Evolutionary conservation across 495 filamentous ascomycete genomes (phyloP).

Genomic region (Aspergillus saccharolyticus): DNA sequence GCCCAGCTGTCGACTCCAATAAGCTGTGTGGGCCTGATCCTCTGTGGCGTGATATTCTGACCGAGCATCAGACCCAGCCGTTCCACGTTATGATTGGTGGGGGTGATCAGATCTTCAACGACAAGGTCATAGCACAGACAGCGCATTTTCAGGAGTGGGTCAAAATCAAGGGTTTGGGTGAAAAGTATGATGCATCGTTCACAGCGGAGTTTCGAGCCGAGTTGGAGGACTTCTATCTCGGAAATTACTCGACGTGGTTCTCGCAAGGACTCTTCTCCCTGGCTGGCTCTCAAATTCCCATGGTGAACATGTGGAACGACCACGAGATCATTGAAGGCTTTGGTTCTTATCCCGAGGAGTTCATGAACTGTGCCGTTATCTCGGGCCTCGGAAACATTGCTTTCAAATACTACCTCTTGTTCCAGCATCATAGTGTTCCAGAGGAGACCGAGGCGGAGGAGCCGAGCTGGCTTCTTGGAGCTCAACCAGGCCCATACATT

Average conservation of each 20-base stretch:
- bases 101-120: conserved; percentile 96
- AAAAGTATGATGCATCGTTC: conserved; percentile 72
- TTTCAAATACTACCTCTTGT: conserved; percentile 97
- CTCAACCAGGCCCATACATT: conserved; percentile 83
- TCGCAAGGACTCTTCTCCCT: conserved; percentile 90
- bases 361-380: conserved; percentile 89
- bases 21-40: conserved; percentile 88
- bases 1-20: conserved; percentile 68
- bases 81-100: conserved; percentile 99
- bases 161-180: conserved; percentile 68
- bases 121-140: conserved; percentile 69
- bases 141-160: conserved; percentile 76
- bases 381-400: conserved; percentile 83
- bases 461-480: conserved; percentile 85
- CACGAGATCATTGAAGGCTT: conserved; percentile 98
- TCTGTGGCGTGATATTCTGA: conserved; percentile 92
- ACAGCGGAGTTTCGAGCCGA: conserved; percentile 74
- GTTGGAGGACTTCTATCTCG: conserved; percentile 78
- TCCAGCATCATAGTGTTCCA: conserved; percentile 87
- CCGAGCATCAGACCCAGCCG: conserved; percentile 83
- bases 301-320: conserved; percentile 97
- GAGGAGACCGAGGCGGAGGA: conserved; percentile 76
- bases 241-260: conserved; percentile 87
- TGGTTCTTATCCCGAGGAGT: conserved; percentile 86
- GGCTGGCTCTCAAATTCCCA: conserved; percentile 91